These are phyloP conservation scores for Hymenoscyphus fraxineus DNA, from an alignment of 2,329 filamentous ascomycete genomes.

Conservation along the genomic window DNA sequence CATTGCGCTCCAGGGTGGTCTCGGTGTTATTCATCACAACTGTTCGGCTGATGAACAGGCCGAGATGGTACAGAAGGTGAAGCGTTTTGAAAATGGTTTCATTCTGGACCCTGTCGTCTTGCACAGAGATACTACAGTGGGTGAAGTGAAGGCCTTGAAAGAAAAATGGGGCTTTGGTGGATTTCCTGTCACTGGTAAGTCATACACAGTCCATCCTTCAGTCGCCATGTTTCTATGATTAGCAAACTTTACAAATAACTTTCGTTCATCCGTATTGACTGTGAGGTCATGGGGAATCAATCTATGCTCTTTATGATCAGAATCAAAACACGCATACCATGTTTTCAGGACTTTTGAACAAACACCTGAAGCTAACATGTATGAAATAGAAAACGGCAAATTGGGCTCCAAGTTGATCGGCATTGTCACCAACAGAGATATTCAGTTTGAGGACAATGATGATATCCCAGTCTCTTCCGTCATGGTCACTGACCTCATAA, in stretches of 20 bases:
- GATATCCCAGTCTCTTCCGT: conserved; percentile 74
- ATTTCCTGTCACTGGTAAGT: conserved; percentile 95
- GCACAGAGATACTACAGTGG: conserved; percentile 79
- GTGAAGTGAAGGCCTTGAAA: conserved; percentile 86
- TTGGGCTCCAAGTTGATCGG: conserved; percentile 94
- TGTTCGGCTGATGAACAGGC: conserved; percentile 96
- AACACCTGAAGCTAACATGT: conserved; percentile 37
- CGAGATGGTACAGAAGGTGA: conserved; percentile 98
- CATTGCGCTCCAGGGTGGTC: conserved; percentile 82
- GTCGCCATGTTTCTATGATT: conserved; percentile 61
- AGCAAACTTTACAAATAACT: conserved; percentile 85
- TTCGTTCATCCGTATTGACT: conserved; percentile 99
- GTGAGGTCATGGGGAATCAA: conserved; percentile 79
- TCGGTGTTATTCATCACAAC: conserved; percentile 98
- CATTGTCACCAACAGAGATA: conserved; percentile 96
- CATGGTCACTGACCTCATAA: conserved; percentile 94
- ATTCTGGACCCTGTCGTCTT: conserved; percentile 95
- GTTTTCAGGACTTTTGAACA: background rate
- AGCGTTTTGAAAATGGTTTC: conserved; percentile 99
- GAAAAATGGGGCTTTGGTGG: conserved; percentile 98
- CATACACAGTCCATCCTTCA: conserved; percentile 20
- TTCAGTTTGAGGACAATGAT: conserved; percentile 85
- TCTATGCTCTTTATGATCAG: conserved; percentile 46
- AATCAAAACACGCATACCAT: conserved; percentile 14
- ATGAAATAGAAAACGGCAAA: conserved; percentile 72